Percentiles rank a stretch among this genome's conserved stretches.
Conservation (phyloP, 1,139 yeast species). For the Suhomyces bolitotheri region DNA sequence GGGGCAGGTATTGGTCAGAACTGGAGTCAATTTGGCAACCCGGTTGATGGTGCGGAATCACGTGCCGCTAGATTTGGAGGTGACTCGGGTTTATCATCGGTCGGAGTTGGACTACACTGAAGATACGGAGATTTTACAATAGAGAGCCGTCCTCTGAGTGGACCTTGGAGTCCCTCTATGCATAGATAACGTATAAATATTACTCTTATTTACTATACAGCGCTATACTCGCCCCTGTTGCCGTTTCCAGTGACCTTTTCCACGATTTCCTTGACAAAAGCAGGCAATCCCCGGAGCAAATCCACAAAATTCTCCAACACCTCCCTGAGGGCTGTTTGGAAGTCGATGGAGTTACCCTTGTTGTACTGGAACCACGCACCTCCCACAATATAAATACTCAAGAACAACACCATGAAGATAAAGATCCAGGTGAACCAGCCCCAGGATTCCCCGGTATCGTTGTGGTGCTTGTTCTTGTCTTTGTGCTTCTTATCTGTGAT, state of each 20-base stretch:
- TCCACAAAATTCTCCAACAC: conserved; percentile 69
- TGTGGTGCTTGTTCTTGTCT: conserved; percentile 24
- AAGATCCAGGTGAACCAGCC: conserved; percentile 80
- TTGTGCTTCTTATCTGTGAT: conserved; percentile 29
- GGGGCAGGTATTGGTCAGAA: not conserved
- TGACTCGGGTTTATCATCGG: too few relatives aligned
- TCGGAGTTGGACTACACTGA: too few relatives aligned
- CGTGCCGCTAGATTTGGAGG: conserved; percentile 7
- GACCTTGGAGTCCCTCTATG: too few relatives aligned
- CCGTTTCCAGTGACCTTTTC: conserved; percentile 68
- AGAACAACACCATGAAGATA: conserved; percentile 62
- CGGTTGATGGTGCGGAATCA: conserved; percentile 9
- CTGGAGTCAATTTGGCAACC: too few relatives aligned
- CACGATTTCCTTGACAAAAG: conserved; percentile 66
- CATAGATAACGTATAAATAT: too few relatives aligned
- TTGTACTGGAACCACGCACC: conserved; percentile 77
- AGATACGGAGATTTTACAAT: too few relatives aligned
- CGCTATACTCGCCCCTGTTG: conserved; percentile 86
- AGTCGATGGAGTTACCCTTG: conserved; percentile 53
- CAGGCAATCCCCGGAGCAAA: conserved; percentile 64
- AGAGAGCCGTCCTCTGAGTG: too few relatives aligned
- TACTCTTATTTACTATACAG: too few relatives aligned
- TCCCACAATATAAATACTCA: conserved; percentile 71
- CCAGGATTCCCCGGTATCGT: conserved; percentile 55
- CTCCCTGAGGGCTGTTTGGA: conserved; percentile 61